Evolutionary conservation across 192 early-diverging fungal species (phyloP).

Genomic region (Mortierella claussenii): DNA sequence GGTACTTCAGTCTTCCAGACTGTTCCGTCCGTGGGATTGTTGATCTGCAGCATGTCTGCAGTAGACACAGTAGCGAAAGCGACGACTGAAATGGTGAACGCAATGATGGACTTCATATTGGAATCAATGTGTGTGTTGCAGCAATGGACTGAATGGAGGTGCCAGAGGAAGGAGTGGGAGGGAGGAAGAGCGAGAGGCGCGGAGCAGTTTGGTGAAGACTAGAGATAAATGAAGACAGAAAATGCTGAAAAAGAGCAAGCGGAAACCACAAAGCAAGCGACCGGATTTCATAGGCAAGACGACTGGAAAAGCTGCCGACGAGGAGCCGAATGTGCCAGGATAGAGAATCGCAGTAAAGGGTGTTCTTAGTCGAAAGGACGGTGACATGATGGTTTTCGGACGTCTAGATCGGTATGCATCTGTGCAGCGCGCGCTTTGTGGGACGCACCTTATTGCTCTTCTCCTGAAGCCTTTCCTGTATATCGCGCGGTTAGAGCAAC

Average conservation of each 20-base stretch:
- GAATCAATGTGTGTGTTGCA: background rate
- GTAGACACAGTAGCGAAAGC: conserved; percentile 15
- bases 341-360: conserved; percentile 5
- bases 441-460: background rate
- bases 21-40: conserved; percentile 47
- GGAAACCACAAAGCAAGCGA: background rate
- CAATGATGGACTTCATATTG: too few relatives aligned
- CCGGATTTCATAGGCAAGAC: background rate
- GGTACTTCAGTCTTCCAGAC: conserved; percentile 37
- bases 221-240: conserved; percentile 4
- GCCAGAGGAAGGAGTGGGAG: background rate
- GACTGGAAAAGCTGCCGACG: background rate
- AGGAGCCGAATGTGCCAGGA: background rate
- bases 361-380: background rate
- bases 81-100: conserved; percentile 13
- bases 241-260: conserved; percentile 18
- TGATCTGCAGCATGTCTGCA: conserved; percentile 52
- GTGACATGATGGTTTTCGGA: background rate
- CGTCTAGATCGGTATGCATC: too few relatives aligned
- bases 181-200: background rate
- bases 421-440: background rate
- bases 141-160: background rate
- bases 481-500: too few relatives aligned
- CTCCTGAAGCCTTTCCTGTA: conserved; percentile 9
- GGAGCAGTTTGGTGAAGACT: background rate